Evolutionary conservation across 2,329 filamentous ascomycete genomes (phyloP).

Genomic region (Blumeria hordei): DNA sequence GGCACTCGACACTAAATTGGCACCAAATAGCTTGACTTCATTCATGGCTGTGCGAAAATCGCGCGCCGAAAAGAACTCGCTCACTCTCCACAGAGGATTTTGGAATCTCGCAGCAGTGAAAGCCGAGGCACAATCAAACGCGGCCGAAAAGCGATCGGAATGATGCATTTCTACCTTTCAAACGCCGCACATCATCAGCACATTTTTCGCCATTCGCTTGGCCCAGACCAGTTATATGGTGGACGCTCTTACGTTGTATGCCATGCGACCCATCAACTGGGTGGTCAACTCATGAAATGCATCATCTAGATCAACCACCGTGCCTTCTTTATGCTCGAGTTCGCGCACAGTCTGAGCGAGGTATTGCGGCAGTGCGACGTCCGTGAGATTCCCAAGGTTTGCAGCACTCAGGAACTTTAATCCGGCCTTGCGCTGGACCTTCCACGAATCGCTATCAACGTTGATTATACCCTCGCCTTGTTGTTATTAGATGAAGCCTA

Average conservation of each 20-base stretch:
- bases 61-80: slow-evolving; percentile 26
- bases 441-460: slow-evolving; percentile 38
- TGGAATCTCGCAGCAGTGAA: slow-evolving; percentile 36
- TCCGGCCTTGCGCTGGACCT: slow-evolving; percentile 35
- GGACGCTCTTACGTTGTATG: slow-evolving; percentile 25
- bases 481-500: slow-evolving; percentile 1
- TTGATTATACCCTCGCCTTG: slow-evolving; percentile 40
- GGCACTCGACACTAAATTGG: slow-evolving; percentile 23
- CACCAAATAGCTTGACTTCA: slow-evolving; percentile 29
- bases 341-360: slow-evolving; percentile 20
- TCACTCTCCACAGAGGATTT: slow-evolving; percentile 37
- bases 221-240: too few species aligned
- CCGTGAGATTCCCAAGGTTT: slow-evolving; percentile 31
- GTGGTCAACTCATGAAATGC: slow-evolving; percentile 40
- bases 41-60: slow-evolving; percentile 24
- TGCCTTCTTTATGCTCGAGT: slow-evolving; percentile 15
- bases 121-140: slow-evolving; percentile 38
- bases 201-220: background rate
- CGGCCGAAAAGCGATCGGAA: slow-evolving; percentile 31
- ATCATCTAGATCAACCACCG: slow-evolving; percentile 28
- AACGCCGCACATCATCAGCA: slow-evolving; percentile 1
- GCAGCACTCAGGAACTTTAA: slow-evolving; percentile 30
- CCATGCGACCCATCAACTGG: slow-evolving; percentile 41
- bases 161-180: slow-evolving; percentile 38
- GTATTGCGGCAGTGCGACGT: slow-evolving; percentile 29